Evolutionary conservation across 2,329 filamentous ascomycete species (phyloP), one percentile per base, ranked within the genome.

Genomic region (Penicillium sp.): DNA sequence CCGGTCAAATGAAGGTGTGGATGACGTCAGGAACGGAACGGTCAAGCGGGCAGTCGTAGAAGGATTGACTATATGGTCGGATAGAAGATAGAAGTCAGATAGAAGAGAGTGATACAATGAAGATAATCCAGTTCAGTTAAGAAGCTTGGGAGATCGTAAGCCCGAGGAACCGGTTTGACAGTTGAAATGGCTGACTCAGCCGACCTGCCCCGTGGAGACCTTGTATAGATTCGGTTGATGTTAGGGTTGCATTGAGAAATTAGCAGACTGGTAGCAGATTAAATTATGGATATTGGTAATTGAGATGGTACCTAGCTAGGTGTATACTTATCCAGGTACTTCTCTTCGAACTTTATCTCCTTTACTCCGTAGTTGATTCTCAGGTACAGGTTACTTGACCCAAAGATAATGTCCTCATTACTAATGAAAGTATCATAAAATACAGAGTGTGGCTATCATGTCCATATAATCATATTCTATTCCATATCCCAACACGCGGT

Each of bases 401-500:
- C 9, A 26, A 26, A 18, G 14, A 34, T 34, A 11, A 34, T 11
- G 31, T 34, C 9, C 31, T 18, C 16, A 9, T 34, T 34, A 16
- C 31, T 34, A 20, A 18, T 7, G 31, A 16, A 11, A 11, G 14
- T 34, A 20, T 34, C 31, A 34, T 34, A 32, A 10, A 32, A 32
- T 34, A 34, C 31, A 34, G 16, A 34, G 31, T 11, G 6, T 20
- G 14, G 31, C 31, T 34, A 34, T 34, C 31, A 11, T 18, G 6
- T 34, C 31, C 14, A 34, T 34, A 20, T 18, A 13, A 18, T 40
- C 41, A 52, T 24, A 37, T 42, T 2, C 9, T 34, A 45, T 49
- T 65, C 65, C 64, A 67, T 38, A 61, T 52, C 24, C 64, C 64
- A 22, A 50, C 46, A 46, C 51, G 53, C 14, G 55, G 46, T 18